Evolutionary conservation across 169 alveolate species (phyloP).

Genomic region (Theileria orientalis): DNA sequence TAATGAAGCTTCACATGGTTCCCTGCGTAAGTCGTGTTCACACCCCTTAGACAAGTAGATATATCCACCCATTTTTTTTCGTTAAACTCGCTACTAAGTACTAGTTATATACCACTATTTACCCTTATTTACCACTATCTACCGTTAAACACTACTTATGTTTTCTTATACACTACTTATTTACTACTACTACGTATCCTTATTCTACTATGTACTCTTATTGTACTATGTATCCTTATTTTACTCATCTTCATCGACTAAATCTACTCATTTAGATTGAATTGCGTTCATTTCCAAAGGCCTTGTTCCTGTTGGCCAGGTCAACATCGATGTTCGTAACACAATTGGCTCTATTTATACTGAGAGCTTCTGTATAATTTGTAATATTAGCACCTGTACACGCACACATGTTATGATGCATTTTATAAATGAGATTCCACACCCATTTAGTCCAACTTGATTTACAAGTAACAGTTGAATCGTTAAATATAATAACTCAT

Average conservation of each 20-base stretch:
- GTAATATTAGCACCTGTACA: not conserved
- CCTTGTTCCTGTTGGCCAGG: conserved; percentile 4
- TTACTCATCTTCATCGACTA: not conserved
- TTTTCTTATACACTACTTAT: no score
- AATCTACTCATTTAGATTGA: conserved; percentile 5
- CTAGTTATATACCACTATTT: not conserved
- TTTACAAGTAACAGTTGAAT: no score
- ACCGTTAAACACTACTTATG: no score
- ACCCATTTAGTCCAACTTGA: no score
- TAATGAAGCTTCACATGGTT: not conserved
- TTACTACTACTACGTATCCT: no score
- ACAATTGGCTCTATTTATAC: not conserved
- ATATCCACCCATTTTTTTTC: no score
- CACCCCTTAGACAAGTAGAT: not conserved
- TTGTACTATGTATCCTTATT: no score
- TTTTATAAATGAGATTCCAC: not conserved
- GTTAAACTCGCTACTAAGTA: not conserved
- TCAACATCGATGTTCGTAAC: conserved; percentile 1
- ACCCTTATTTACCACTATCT: no score
- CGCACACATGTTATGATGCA: not conserved
- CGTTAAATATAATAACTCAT: no score
- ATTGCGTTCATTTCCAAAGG: conserved; percentile 13
- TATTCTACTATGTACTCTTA: no score
- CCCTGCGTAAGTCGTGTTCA: conserved; percentile 14
- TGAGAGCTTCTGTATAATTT: not conserved